phyloP scores from a whole-genome alignment of 306 rosid species.

The Inga laurina region DNA sequence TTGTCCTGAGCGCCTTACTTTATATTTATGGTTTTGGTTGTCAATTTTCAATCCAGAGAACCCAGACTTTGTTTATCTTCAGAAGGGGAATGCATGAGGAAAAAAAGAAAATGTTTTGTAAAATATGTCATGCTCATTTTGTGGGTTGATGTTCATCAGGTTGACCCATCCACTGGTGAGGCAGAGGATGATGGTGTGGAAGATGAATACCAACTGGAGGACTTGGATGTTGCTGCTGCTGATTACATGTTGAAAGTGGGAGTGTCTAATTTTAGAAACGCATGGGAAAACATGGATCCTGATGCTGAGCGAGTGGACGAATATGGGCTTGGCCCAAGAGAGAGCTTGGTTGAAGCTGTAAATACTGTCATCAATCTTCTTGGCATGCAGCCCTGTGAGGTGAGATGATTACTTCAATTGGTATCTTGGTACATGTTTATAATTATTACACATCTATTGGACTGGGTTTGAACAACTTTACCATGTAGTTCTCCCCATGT shows the following conservation, averaged over 20 bases:
- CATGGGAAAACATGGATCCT: slow-evolving; percentile 86
- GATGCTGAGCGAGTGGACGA: slow-evolving; percentile 86
- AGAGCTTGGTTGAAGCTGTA: slow-evolving; percentile 87
- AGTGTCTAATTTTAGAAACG: slow-evolving; percentile 87
- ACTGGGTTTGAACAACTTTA: slow-evolving; percentile 13
- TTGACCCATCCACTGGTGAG: slow-evolving; percentile 88
- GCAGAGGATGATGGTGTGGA: slow-evolving; percentile 96
- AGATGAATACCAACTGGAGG: slow-evolving; percentile 98
- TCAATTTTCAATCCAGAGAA: neutral
- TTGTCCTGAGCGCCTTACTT: slow-evolving; percentile 2
- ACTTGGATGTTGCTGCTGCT: slow-evolving; percentile 92
- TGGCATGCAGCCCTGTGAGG: slow-evolving; percentile 99
- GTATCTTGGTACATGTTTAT: slow-evolving; percentile 12
- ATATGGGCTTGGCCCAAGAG: slow-evolving; percentile 95
- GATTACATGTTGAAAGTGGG: slow-evolving; percentile 91
- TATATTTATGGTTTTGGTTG: neutral
- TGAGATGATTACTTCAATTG: slow-evolving; percentile 37
- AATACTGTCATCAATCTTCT: slow-evolving; percentile 80
- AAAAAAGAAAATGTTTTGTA: neutral
- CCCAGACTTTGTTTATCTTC: neutral
- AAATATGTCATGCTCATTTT: slow-evolving; percentile 12
- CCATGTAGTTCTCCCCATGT: neutral
- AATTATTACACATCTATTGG: slow-evolving; percentile 1
- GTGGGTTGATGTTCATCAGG: slow-evolving; percentile 50
- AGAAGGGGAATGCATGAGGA: slow-evolving; percentile 2